phyloP scores from a whole-genome alignment of 2,329 filamentous ascomycete genomes.

The Xylaria sp. region DNA sequence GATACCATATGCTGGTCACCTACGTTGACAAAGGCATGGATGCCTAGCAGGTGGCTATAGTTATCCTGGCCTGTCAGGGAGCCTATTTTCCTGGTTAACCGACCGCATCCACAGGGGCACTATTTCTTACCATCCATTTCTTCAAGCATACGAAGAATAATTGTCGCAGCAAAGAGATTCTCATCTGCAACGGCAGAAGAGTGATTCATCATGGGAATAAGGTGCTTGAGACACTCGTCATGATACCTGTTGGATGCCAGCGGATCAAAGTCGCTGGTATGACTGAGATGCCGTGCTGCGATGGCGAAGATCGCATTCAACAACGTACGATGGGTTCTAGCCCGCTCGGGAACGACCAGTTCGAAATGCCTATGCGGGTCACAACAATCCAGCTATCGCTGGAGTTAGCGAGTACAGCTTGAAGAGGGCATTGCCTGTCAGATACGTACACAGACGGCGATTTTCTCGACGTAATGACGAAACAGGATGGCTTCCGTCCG shows the following conservation, averaged over 20 bases:
- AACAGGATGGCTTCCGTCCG: constrained; percentile 33
- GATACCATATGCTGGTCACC: constrained; percentile 38
- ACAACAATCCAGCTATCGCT: constrained; percentile 30
- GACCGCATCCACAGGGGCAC: constrained; percentile 1
- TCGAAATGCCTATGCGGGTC: constrained; percentile 44
- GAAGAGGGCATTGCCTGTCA: neutral
- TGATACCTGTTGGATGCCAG: constrained; percentile 49
- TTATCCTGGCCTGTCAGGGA: constrained; percentile 39
- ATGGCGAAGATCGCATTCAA: constrained; percentile 54
- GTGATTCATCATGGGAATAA: constrained; percentile 43
- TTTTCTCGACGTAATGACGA: constrained; percentile 34
- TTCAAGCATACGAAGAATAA: constrained; percentile 49
- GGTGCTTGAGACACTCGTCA: constrained; percentile 46
- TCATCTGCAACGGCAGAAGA: constrained; percentile 41
- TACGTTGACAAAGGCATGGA: constrained; percentile 43
- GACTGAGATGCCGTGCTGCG: constrained; percentile 49
- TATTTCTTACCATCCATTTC: constrained; percentile 36
- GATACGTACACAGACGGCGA: constrained; percentile 34
- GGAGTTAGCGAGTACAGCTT: constrained; percentile 15
- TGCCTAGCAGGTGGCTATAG: constrained; percentile 44
- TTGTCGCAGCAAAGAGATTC: constrained; percentile 47
- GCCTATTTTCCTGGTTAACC: constrained; percentile 32
- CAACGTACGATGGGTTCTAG: constrained; percentile 46
- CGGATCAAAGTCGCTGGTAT: constrained; percentile 43
- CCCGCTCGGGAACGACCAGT: constrained; percentile 47